A percentile compares a stretch with the other conserved stretches of the same genome.
phyloP scores from a whole-genome alignment of 352 stramenopile species.

The Phytophthora rubi region DNA sequence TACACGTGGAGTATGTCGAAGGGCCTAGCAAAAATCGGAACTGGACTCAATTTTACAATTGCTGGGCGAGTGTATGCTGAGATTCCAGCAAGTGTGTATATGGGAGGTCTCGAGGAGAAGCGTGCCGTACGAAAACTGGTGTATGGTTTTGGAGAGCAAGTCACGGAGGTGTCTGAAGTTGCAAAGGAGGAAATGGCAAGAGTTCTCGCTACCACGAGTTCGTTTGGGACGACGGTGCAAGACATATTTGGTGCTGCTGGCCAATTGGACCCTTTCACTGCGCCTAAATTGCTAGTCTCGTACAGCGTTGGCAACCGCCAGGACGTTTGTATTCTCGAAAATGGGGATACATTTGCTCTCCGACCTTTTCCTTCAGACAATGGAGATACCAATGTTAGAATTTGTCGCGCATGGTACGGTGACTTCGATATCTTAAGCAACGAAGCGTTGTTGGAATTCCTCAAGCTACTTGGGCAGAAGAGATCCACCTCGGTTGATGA shows the following conservation, averaged over 20 bases:
- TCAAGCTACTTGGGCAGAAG: slow-evolving; percentile 19
- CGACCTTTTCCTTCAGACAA: not conserved
- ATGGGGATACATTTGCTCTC: slow-evolving; percentile 39
- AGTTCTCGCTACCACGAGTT: not conserved
- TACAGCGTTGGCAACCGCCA: slow-evolving; percentile 27
- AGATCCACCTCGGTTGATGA: slow-evolving; percentile 9
- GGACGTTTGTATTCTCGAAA: slow-evolving; percentile 31
- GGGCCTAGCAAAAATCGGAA: slow-evolving; percentile 73
- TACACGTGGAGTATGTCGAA: slow-evolving; percentile 59
- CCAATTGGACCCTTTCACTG: not conserved
- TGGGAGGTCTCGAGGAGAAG: slow-evolving; percentile 30
- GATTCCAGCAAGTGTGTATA: slow-evolving; percentile 36
- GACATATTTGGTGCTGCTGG: slow-evolving; percentile 28
- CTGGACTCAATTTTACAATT: slow-evolving; percentile 72
- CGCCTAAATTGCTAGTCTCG: slow-evolving; percentile 36
- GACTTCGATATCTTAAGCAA: slow-evolving; percentile 51
- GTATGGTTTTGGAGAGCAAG: slow-evolving; percentile 44
- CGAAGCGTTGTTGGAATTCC: slow-evolving; percentile 35
- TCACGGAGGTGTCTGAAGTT: slow-evolving; percentile 44
- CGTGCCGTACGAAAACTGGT: slow-evolving; percentile 31
- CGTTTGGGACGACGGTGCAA: slow-evolving; percentile 11
- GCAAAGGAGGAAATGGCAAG: slow-evolving; percentile 24
- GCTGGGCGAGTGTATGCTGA: slow-evolving; percentile 70
- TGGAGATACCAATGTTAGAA: slow-evolving; percentile 3
- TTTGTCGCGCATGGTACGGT: slow-evolving; percentile 58